Percentiles rank a stretch among this genome's conserved stretches.
These are phyloP conservation scores for Oxyria digyna DNA, from an alignment of 148 eudicot genomes.

Conservation along the genomic window DNA sequence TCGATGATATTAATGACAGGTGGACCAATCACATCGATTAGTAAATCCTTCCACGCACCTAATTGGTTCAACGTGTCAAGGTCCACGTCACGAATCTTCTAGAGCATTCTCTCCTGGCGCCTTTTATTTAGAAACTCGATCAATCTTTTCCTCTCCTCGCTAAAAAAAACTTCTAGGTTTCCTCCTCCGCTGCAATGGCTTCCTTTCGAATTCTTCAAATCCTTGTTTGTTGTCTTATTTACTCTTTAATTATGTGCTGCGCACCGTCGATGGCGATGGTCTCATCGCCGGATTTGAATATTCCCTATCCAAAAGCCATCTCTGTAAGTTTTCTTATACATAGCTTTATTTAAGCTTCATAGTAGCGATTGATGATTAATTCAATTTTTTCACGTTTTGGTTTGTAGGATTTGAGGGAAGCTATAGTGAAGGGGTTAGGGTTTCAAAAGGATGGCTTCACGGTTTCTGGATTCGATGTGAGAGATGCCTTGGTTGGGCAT, in stretches of 20 bases:
- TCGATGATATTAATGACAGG: background rate
- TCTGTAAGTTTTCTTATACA: conserved; percentile 24
- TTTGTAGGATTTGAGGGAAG: conserved; percentile 54
- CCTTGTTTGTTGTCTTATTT: conserved; percentile 6
- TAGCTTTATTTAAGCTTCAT: background rate
- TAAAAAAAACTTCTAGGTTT: background rate
- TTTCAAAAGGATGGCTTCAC: conserved; percentile 34
- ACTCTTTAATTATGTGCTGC: conserved; percentile 10
- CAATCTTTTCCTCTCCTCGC: background rate
- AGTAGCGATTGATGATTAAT: background rate
- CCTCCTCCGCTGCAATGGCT: conserved; percentile 15
- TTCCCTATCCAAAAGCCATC: conserved; percentile 38
- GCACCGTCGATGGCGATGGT: conserved; percentile 23
- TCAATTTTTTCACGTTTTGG: background rate
- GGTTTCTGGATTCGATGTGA: conserved; percentile 33
- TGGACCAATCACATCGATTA: background rate
- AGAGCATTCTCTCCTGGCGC: background rate
- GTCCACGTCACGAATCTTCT: background rate
- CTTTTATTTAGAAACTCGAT: background rate
- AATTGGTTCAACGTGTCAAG: background rate
- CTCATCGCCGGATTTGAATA: conserved; percentile 26
- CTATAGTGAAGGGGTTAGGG: conserved; percentile 39
- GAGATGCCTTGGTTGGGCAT: conserved; percentile 54
- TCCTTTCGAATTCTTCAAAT: conserved; percentile 1
- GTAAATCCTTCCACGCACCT: background rate